Percentiles rank a stretch among this genome's conserved stretches.
Conservation (phyloP, 495 filamentous ascomycete genomes). For the Tuber umbilicatum region DNA sequence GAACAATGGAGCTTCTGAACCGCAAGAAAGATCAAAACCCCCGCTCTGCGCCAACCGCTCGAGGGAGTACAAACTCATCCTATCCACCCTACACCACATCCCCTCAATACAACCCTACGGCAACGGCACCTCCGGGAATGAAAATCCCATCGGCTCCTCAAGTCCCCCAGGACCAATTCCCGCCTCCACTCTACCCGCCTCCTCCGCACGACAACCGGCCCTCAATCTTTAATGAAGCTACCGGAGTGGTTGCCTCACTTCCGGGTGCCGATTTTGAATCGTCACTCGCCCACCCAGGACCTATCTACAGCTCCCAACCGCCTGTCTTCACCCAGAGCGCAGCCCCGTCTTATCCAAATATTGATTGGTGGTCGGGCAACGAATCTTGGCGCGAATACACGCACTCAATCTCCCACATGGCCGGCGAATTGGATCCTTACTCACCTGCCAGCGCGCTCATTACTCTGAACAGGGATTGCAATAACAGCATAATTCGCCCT, state of each 20-base stretch:
- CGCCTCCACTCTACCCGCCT: slow-evolving; percentile 13
- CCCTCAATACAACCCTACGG: slow-evolving; percentile 1
- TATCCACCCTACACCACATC: slow-evolving; percentile 30
- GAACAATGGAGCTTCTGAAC: slow-evolving; percentile 39
- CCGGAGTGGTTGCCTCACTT: slow-evolving; percentile 14
- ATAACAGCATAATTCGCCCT: slow-evolving; percentile 28
- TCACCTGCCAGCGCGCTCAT: slow-evolving; percentile 37
- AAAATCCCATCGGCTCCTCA: slow-evolving; percentile 27
- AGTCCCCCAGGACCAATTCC: slow-evolving; percentile 25
- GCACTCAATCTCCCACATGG: slow-evolving; percentile 37
- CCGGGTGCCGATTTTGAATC: slow-evolving; percentile 18
- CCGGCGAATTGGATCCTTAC: slow-evolving; percentile 38
- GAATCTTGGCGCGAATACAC: slow-evolving; percentile 39
- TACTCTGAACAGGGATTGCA: slow-evolving; percentile 37
- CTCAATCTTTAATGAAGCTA: slow-evolving; percentile 24
- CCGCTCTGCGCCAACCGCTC: slow-evolving; percentile 15
- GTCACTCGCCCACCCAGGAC: slow-evolving; percentile 15
- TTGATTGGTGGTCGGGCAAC: slow-evolving; percentile 32
- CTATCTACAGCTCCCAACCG: slow-evolving; percentile 14
- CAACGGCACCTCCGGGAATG: slow-evolving; percentile 18
- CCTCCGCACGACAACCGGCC: slow-evolving; percentile 12
- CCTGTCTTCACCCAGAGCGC: slow-evolving; percentile 10
- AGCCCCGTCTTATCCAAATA: not conserved
- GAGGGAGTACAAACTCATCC: slow-evolving; percentile 10
- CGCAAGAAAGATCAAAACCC: slow-evolving; percentile 37